Percentiles rank a stretch among this genome's conserved stretches.
phyloP scores from a whole-genome alignment of 129 eudicot genomes.

The Saposhnikovia divaricata region DNA sequence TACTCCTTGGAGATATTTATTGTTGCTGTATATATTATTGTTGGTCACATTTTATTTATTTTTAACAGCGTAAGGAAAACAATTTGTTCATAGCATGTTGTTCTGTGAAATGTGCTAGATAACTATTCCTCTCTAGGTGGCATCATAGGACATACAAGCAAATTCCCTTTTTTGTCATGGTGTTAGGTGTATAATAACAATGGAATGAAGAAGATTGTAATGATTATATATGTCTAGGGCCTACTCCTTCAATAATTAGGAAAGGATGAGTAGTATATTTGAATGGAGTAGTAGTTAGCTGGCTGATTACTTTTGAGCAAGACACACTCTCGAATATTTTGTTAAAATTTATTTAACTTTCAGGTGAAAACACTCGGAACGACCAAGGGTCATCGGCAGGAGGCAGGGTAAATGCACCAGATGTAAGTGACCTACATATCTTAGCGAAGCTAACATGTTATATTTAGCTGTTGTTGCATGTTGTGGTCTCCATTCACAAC shows the following conservation, averaged over 20 bases:
- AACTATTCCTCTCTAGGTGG: neutral
- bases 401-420: neutral
- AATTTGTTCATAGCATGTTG: neutral
- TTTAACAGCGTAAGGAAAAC: neutral
- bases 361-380: neutral
- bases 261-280: neutral
- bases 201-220: neutral
- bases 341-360: neutral
- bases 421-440: constrained; percentile 10
- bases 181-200: neutral
- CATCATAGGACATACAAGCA: neutral
- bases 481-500: neutral
- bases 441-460: neutral
- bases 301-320: neutral
- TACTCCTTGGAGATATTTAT: too few species aligned
- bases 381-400: constrained; percentile 1
- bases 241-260: neutral
- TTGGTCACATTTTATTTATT: too few species aligned
- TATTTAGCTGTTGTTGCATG: neutral
- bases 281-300: neutral
- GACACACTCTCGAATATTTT: neutral
- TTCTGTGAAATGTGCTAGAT: neutral
- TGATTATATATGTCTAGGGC: neutral
- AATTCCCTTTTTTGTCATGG: neutral
- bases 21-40: too few species aligned